phyloP scores from a whole-genome alignment of 306 rosid genomes.

The Vigna unguiculata region DNA sequence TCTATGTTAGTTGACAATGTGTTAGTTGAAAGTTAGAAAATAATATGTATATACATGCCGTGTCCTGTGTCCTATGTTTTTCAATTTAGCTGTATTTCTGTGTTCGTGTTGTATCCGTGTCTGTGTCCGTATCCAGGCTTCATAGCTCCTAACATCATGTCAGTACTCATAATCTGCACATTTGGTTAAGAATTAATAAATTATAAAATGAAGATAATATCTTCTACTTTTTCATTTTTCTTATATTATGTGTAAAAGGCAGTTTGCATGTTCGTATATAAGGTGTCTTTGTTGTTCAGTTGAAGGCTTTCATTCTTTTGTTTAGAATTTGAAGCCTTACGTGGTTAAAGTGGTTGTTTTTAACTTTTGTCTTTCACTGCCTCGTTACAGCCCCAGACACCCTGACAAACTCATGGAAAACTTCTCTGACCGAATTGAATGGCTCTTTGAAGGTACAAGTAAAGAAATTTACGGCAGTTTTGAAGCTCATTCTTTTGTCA shows the following conservation, averaged over 20 bases:
- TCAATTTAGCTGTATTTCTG: too few relatives aligned
- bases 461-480: constrained; percentile 17
- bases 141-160: constrained; percentile 14
- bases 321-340: constrained; percentile 9
- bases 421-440: constrained; percentile 55
- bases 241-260: constrained; percentile 10
- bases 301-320: constrained; percentile 32
- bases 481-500: constrained; percentile 27
- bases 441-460: constrained; percentile 69
- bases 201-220: constrained; percentile 20
- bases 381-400: constrained; percentile 49
- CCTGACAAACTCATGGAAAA: constrained; percentile 49
- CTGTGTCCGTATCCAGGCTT: too few relatives aligned
- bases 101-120: too few relatives aligned
- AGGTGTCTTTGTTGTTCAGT: constrained; percentile 34
- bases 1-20: too few relatives aligned
- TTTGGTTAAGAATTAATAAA: constrained; percentile 13
- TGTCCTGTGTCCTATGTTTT: too few relatives aligned
- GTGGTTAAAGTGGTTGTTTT: constrained; percentile 37
- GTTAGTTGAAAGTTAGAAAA: too few relatives aligned
- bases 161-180: constrained; percentile 18
- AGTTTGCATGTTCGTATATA: constrained; percentile 12
- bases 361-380: constrained; percentile 41
- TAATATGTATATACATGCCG: too few relatives aligned
- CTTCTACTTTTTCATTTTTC: constrained; percentile 15